A percentile compares a stretch with the other conserved stretches of the same genome.
Conservation (phyloP, 2,329 filamentous ascomycete genomes). For the Colletotrichum sp. region DNA sequence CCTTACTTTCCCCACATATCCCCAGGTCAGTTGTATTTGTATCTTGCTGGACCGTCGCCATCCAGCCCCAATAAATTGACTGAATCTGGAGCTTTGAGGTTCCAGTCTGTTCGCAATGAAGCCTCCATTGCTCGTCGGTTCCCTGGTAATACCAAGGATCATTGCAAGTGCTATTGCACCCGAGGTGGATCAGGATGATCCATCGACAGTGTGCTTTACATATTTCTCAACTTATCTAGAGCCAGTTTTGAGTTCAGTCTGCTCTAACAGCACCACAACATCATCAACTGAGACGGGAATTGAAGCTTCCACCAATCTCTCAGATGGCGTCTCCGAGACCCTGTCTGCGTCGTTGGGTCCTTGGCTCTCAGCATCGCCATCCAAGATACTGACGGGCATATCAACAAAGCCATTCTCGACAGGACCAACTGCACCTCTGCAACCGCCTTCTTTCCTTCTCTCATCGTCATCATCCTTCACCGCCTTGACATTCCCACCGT, state of each 20-base stretch:
- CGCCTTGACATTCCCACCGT: background rate
- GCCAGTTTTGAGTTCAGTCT: background rate
- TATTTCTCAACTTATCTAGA: background rate
- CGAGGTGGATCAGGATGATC: background rate
- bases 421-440: background rate
- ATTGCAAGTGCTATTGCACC: background rate
- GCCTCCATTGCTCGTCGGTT: background rate
- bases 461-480: background rate
- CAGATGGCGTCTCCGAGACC: background rate
- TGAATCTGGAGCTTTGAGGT: accelerated
- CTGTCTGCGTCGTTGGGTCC: background rate
- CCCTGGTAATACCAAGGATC: background rate
- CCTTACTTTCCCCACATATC: background rate
- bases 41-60: background rate
- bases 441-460: background rate
- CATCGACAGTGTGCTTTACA: background rate
- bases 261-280: background rate
- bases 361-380: background rate
- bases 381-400: background rate
- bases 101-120: background rate
- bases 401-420: background rate
- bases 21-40: background rate
- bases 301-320: background rate
- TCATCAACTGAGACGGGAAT: background rate
- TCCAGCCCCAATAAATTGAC: background rate